Evolutionary conservation across 352 stramenopile genomes (phyloP), one percentile per base, ranked within the genome.

Genomic region (Phytopythium montanum): DNA sequence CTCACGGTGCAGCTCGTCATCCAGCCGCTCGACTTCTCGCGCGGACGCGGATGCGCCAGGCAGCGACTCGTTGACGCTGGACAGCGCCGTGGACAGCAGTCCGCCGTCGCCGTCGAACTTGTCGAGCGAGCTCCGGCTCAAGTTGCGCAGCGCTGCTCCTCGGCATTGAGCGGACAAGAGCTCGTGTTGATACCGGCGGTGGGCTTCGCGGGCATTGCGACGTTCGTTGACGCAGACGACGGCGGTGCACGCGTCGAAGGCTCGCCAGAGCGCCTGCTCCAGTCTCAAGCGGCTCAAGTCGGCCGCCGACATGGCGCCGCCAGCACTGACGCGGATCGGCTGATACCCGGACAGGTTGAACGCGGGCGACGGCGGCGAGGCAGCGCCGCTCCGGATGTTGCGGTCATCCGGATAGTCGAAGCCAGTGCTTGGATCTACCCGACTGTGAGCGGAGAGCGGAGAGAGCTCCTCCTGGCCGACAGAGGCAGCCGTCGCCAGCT

Each of bases 241-340:
- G 14, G 78, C 76, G 1, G 88, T 70, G 33, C 81, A 90, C 0
- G 79, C 83, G 54, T 93, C 83, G 61, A 93, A 93, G 0, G 81
- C 81, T 9, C 80, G 73, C 82, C 82, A 92, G 10, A 92, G 63
- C 5, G 81, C 81, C 34, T 91, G 81, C 48, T 91, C 81, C 1
- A 78, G 75, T 2, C 77, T 69, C 4, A 91, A 46, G 1, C 73
- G 65, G 19, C 60, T 82, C 45, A 84, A 74, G 28, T 90, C 75
- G 26, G 69, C 66, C 0, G 75, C 50, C 1, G 62, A 79, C 41
- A 90, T 73, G 52, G 13, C 33, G 1, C 51, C 21, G n/a, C 33
- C 36, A 10, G 16, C 33, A 10, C 23, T 31, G 44, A 25, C 25
- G 5, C 39, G 39, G n/a, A 26, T 39, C 1, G 48, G n/a, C n/a